phyloP scores from a whole-genome alignment of 345 rosid genomes.

The Dimocarpus longan region DNA sequence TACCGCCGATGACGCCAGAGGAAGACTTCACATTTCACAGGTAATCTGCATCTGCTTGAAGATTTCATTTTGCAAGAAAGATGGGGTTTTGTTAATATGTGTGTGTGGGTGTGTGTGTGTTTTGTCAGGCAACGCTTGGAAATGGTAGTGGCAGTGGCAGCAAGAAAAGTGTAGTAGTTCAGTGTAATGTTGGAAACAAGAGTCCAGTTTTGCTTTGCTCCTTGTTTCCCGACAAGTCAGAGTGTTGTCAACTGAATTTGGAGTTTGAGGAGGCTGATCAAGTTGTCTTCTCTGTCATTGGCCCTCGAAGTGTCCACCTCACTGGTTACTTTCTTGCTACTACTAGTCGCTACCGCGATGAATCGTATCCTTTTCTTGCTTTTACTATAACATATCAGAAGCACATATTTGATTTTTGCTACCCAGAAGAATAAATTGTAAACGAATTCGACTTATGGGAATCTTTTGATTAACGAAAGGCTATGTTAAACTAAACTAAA shows the following conservation, averaged over 20 bases:
- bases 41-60: conserved; percentile 25
- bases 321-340: conserved; percentile 58
- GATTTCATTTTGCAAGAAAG: not conserved
- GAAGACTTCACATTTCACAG: conserved; percentile 76
- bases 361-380: conserved; percentile 57
- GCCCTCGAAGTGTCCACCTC: conserved; percentile 69
- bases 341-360: conserved; percentile 34
- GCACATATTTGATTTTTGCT: not conserved
- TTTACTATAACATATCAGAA: not conserved
- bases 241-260: conserved; percentile 60
- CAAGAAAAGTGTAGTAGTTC: conserved; percentile 50
- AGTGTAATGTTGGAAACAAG: conserved; percentile 73
- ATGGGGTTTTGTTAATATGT: not conserved
- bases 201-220: conserved; percentile 62
- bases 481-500: not conserved
- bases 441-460: not conserved
- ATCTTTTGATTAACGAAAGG: not conserved
- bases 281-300: conserved; percentile 72
- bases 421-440: not conserved
- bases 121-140: conserved; percentile 67
- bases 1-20: conserved; percentile 19
- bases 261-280: conserved; percentile 77
- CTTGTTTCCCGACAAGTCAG: conserved; percentile 51
- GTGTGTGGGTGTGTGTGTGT: not conserved
- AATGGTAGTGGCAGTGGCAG: conserved; percentile 23